Evolutionary conservation across 2,329 filamentous ascomycete species (phyloP).

Genomic region (Ophiosphaerella narmari): DNA sequence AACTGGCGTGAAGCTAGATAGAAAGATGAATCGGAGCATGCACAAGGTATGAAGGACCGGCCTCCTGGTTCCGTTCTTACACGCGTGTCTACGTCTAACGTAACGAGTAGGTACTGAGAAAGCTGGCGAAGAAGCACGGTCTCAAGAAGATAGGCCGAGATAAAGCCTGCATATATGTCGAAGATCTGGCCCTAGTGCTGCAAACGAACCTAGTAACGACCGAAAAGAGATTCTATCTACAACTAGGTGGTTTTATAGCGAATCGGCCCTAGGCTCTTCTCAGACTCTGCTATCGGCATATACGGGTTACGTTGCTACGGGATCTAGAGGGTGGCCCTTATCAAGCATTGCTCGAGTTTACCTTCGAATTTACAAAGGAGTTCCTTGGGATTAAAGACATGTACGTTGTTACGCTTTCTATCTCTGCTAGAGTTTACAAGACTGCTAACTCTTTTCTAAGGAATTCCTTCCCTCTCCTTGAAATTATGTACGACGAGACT

Average conservation of each 20-base stretch:
- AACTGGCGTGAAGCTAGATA: no score
- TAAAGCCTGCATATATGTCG: constrained; percentile 14
- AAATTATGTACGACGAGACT: constrained; percentile 41
- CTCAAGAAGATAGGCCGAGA: constrained; percentile 16
- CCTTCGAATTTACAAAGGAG: constrained; percentile 10
- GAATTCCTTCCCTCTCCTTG: constrained; percentile 40
- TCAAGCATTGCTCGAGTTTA: constrained; percentile 5
- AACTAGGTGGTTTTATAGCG: neutral
- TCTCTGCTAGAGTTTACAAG: neutral
- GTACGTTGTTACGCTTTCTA: neutral
- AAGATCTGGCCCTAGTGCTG: constrained; percentile 17
- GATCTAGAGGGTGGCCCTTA: constrained; percentile 7
- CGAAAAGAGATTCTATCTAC: constrained; percentile 3
- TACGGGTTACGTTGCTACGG: constrained; percentile 2
- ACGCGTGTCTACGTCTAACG: constrained; percentile 8
- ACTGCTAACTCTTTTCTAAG: constrained; percentile 20
- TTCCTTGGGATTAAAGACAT: constrained; percentile 2
- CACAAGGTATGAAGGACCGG: constrained; percentile 8
- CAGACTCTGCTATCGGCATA: constrained; percentile 5
- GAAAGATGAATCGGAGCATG: no score
- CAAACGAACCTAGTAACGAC: neutral
- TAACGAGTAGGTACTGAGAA: constrained; percentile 14
- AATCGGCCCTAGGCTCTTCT: constrained; percentile 3
- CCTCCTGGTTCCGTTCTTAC: neutral
- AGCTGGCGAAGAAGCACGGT: constrained; percentile 20